A percentile compares a stretch with the other conserved stretches of the same genome.
Conservation (phyloP, 2,329 filamentous ascomycete genomes). For the Cordyceps fumosorosea region DNA sequence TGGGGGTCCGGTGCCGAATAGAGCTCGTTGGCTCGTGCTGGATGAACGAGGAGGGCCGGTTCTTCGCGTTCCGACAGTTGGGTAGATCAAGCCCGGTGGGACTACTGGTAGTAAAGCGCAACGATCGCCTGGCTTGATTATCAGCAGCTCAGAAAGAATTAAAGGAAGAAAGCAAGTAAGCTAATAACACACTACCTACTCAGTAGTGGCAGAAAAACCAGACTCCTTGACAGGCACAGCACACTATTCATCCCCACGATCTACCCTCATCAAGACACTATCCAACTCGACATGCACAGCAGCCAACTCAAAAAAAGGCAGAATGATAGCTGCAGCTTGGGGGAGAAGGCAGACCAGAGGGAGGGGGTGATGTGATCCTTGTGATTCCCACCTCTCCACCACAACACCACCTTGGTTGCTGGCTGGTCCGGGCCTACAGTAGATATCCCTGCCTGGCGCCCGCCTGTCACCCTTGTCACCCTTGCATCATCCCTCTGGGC, state of each 20-base stretch:
- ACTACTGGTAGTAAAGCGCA: background rate
- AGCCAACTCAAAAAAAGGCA: background rate
- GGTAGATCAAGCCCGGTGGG: background rate
- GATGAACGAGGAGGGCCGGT: background rate
- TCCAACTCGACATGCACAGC: background rate
- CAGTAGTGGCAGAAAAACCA: no score
- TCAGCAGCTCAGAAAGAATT: background rate
- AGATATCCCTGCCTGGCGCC: constrained; percentile 10
- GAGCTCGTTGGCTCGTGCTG: no score
- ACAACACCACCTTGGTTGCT: background rate
- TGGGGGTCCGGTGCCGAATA: background rate
- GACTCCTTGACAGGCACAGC: no score
- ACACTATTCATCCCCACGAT: background rate
- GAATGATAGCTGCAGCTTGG: background rate
- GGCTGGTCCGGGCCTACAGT: background rate
- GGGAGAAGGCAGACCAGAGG: background rate
- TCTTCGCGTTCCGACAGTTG: background rate
- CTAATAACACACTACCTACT: background rate
- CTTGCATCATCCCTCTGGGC: constrained; percentile 12
- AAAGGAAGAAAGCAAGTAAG: background rate
- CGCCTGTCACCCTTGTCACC: constrained; percentile 12
- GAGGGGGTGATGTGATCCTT: constrained; percentile 1
- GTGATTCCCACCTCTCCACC: constrained; percentile 10
- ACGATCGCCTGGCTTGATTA: background rate
- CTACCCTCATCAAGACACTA: background rate